Evolutionary conservation across 2,329 filamentous ascomycete species (phyloP).

Genomic region (Claviceps monticola): DNA sequence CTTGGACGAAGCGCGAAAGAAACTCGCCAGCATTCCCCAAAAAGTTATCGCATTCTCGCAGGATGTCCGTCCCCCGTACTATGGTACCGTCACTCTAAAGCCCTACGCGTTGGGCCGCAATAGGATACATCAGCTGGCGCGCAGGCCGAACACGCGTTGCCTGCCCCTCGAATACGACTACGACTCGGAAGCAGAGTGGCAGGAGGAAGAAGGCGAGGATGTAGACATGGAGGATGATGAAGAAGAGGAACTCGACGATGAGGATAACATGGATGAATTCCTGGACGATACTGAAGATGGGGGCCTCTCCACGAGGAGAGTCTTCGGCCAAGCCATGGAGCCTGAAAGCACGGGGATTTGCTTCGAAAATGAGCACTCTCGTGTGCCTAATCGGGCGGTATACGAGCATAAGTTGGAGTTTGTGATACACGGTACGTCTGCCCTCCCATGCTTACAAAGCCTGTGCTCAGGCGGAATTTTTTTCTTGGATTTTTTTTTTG

Average conservation of each 20-base stretch:
- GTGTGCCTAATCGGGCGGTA: constrained; percentile 33
- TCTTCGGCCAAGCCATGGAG: constrained; percentile 55
- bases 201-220: constrained; percentile 58
- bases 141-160: constrained; percentile 38
- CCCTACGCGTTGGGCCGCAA: constrained; percentile 29
- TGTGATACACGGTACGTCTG: constrained; percentile 44
- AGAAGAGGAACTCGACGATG: constrained; percentile 57
- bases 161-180: constrained; percentile 67
- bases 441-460: background rate
- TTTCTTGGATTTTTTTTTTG: background rate
- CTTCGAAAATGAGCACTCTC: constrained; percentile 52
- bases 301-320: constrained; percentile 35
- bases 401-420: constrained; percentile 60
- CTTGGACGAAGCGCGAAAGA: constrained; percentile 20
- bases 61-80: constrained; percentile 57
- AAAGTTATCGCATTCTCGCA: constrained; percentile 50
- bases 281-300: constrained; percentile 73
- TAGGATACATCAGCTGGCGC: constrained; percentile 36
- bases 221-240: constrained; percentile 52
- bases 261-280: constrained; percentile 82
- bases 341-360: constrained; percentile 69
- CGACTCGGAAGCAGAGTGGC: constrained; percentile 78
- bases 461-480: background rate
- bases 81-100: constrained; percentile 54
- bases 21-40: constrained; percentile 42